Evolutionary conservation across 768 basidiomycete genomes (phyloP).

Genomic region (Ramaria sp.): DNA sequence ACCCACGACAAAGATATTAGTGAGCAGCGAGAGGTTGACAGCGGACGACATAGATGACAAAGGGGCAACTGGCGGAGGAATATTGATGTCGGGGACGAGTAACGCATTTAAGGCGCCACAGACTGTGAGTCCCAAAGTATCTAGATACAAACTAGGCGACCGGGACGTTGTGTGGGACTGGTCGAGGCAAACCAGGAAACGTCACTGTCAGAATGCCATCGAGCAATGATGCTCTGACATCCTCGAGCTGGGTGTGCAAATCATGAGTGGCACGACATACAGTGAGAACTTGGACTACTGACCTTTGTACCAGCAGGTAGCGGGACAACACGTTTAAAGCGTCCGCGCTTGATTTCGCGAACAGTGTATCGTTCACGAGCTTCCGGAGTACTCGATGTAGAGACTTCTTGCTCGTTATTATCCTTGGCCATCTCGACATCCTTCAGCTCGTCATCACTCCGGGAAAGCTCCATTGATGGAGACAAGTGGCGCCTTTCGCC

Average conservation of each 20-base stretch:
- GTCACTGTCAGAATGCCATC: slow-evolving; percentile 13
- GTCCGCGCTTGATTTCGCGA: slow-evolving; percentile 19
- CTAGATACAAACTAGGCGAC: neutral
- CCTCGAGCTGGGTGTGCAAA: slow-evolving; percentile 10
- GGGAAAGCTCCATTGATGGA: slow-evolving; percentile 12
- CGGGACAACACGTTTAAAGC: slow-evolving; percentile 5
- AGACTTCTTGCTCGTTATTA: neutral
- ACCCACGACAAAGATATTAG: too few species aligned
- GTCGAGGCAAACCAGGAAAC: slow-evolving; percentile 8
- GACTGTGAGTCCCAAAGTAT: too few species aligned
- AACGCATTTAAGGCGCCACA: neutral
- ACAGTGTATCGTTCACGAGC: slow-evolving; percentile 21
- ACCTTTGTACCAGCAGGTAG: slow-evolving; percentile 11
- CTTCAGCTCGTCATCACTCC: slow-evolving; percentile 11
- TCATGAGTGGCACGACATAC: neutral
- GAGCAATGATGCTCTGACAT: slow-evolving; percentile 12
- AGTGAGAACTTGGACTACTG: neutral
- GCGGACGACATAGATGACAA: too few species aligned
- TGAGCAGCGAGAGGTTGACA: too few species aligned
- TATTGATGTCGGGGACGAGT: neutral
- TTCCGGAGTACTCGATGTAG: neutral
- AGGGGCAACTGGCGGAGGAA: too few species aligned
- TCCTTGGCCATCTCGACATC: neutral
- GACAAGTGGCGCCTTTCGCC: slow-evolving; percentile 27
- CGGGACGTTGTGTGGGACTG: neutral